phyloP scores from a whole-genome alignment of 2,329 filamentous ascomycete species.

The Ilyonectria destructans region DNA sequence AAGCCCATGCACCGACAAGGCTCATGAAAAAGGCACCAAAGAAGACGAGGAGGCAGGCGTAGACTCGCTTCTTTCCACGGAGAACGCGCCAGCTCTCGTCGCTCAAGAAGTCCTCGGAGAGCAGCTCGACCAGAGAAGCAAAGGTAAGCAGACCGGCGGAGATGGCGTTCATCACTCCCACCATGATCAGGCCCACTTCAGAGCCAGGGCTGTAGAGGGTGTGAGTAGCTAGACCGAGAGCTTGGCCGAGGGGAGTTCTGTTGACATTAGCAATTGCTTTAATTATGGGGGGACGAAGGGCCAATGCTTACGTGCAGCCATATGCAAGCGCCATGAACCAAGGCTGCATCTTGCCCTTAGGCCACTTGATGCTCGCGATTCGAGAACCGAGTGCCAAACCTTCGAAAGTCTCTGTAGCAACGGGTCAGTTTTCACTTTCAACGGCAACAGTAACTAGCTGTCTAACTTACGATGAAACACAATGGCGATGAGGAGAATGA shows the following conservation, averaged over 20 bases:
- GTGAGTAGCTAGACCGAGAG: conserved; percentile 80
- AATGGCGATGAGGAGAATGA: conserved; percentile 85
- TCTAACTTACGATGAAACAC: conserved; percentile 75
- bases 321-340: conserved; percentile 74
- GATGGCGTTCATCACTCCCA: conserved; percentile 83
- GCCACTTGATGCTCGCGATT: conserved; percentile 71
- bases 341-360: conserved; percentile 60
- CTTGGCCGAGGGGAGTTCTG: conserved; percentile 81
- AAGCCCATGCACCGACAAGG: conserved; percentile 76
- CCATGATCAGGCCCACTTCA: conserved; percentile 77
- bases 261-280: conserved; percentile 24
- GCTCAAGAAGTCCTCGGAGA: conserved; percentile 80
- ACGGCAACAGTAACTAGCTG: neutral
- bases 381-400: conserved; percentile 77
- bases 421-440: neutral
- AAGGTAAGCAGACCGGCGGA: conserved; percentile 81
- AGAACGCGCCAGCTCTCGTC: conserved; percentile 75
- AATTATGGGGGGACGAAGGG: neutral
- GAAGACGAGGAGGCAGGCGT: conserved; percentile 72
- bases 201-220: conserved; percentile 79
- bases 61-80: conserved; percentile 67
- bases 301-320: conserved; percentile 64
- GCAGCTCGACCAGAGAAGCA: conserved; percentile 79
- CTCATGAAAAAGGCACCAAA: conserved; percentile 75
- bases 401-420: conserved; percentile 61